These are phyloP conservation scores for Leavenworthia alabamica DNA, from an alignment of 345 rosid species.

Conservation along the genomic window DNA sequence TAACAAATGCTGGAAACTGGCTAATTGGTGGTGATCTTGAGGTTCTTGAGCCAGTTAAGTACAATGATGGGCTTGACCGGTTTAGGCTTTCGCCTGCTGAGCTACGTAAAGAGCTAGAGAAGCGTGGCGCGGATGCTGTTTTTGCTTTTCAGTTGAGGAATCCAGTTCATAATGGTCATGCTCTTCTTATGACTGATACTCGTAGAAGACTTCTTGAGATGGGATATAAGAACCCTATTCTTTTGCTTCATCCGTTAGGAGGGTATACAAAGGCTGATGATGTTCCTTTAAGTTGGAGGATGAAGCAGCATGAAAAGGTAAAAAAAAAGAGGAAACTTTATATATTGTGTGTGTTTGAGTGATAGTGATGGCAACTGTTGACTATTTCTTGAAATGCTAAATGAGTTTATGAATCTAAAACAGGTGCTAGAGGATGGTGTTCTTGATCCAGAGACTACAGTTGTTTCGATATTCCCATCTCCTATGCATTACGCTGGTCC, in stretches of 20 bases:
- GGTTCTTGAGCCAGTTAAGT: conserved; percentile 83
- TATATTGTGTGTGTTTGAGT: neutral
- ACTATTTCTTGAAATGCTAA: neutral
- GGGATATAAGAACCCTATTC: conserved; percentile 93
- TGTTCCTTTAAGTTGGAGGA: conserved; percentile 95
- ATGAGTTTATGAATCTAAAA: neutral
- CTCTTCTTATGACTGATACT: conserved; percentile 93
- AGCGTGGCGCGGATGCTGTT: conserved; percentile 90
- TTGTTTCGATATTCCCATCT: conserved; percentile 95
- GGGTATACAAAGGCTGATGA: conserved; percentile 98
- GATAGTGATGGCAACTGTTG: neutral
- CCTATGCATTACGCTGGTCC: conserved; percentile 99
- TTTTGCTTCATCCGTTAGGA: conserved; percentile 92
- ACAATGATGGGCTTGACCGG: conserved; percentile 81
- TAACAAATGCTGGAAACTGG: conserved; percentile 79
- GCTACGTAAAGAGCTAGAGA: conserved; percentile 68
- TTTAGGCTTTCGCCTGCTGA: conserved; percentile 82
- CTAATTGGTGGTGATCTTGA: conserved; percentile 90
- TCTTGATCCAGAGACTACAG: conserved; percentile 97
- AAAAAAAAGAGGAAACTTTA: neutral
- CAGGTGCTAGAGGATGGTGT: conserved; percentile 97
- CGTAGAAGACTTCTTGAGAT: conserved; percentile 84
- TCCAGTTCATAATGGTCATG: conserved; percentile 98
- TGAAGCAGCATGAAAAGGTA: conserved; percentile 98
- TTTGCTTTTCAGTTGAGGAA: conserved; percentile 99